phyloP scores from a whole-genome alignment of 352 stramenopile species.

The Thalassiosira exigua region DNA sequence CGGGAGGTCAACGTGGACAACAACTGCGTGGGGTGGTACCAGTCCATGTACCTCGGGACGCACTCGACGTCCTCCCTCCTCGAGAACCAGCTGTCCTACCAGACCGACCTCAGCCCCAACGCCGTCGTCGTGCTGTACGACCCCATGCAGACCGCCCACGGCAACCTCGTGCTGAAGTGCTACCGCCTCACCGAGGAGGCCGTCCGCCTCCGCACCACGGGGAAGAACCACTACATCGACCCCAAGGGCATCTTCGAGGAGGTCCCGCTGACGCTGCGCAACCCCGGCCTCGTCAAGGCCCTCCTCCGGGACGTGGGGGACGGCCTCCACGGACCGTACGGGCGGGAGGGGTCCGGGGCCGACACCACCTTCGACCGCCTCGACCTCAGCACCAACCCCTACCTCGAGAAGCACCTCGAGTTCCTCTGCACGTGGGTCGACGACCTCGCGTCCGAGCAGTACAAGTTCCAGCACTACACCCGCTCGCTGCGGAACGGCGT shows the following conservation, averaged over 20 bases:
- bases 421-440: slow-evolving; percentile 97
- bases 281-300: slow-evolving; percentile 93
- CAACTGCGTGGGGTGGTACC: slow-evolving; percentile 99
- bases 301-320: slow-evolving; percentile 92
- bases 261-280: slow-evolving; percentile 94
- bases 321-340: slow-evolving; percentile 51
- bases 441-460: slow-evolving; percentile 94
- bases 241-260: slow-evolving; percentile 96
- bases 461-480: slow-evolving; percentile 85
- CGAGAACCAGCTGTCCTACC: slow-evolving; percentile 95
- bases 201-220: slow-evolving; percentile 56
- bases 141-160: slow-evolving; percentile 93
- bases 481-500: slow-evolving; percentile 58
- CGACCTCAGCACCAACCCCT: slow-evolving; percentile 95
- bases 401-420: slow-evolving; percentile 97
- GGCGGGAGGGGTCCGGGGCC: slow-evolving; percentile 44
- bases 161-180: slow-evolving; percentile 93
- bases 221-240: slow-evolving; percentile 90
- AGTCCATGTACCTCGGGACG: slow-evolving; percentile 95
- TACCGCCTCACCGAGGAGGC: slow-evolving; percentile 91
- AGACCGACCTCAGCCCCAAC: slow-evolving; percentile 96
- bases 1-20: slow-evolving; percentile 98
- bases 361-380: slow-evolving; percentile 93
- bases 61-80: slow-evolving; percentile 95
- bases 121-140: slow-evolving; percentile 98